Evolutionary conservation across 1,284 basidiomycete genomes (phyloP).

Genomic region (Apiotrichum laibachii): DNA sequence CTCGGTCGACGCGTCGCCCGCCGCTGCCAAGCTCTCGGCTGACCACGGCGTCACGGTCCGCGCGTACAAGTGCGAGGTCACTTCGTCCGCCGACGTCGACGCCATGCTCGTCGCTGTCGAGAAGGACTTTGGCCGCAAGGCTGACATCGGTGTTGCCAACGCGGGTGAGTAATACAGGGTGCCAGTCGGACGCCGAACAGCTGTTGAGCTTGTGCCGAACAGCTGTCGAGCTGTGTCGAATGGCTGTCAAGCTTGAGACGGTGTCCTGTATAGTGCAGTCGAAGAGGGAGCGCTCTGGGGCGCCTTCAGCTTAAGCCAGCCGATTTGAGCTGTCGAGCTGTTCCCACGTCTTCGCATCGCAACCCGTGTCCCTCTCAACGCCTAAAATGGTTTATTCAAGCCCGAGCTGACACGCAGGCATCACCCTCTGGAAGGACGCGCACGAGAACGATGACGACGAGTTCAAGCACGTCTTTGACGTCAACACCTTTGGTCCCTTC

Average conservation of each 20-base stretch:
- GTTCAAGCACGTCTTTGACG: conserved; percentile 36
- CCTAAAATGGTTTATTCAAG: too few relatives aligned
- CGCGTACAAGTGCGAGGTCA: conserved; percentile 43
- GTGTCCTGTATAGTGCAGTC: too few relatives aligned
- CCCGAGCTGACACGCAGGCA: background rate
- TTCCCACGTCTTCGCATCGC: too few relatives aligned
- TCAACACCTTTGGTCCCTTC: conserved; percentile 46
- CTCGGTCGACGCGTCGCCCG: conserved; percentile 30
- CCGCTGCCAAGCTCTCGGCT: conserved; percentile 16
- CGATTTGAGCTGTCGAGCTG: too few relatives aligned
- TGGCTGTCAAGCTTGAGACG: too few relatives aligned
- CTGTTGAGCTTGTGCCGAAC: too few relatives aligned
- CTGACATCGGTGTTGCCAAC: conserved; percentile 10
- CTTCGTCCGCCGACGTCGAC: conserved; percentile 33
- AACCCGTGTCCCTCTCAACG: too few relatives aligned
- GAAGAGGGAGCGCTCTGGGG: too few relatives aligned
- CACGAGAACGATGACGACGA: conserved; percentile 44
- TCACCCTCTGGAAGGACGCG: conserved; percentile 43
- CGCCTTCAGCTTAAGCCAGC: too few relatives aligned
- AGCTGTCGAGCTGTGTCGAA: too few relatives aligned
- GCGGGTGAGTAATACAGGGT: conserved; percentile 4
- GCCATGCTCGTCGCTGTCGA: conserved; percentile 13
- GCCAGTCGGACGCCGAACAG: too few relatives aligned
- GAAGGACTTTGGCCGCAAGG: conserved; percentile 5
- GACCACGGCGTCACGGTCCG: conserved; percentile 1